Base-by-base conservation (phyloP, 2,329 filamentous ascomycete genomes). In the Neonectria sp. region DNA sequence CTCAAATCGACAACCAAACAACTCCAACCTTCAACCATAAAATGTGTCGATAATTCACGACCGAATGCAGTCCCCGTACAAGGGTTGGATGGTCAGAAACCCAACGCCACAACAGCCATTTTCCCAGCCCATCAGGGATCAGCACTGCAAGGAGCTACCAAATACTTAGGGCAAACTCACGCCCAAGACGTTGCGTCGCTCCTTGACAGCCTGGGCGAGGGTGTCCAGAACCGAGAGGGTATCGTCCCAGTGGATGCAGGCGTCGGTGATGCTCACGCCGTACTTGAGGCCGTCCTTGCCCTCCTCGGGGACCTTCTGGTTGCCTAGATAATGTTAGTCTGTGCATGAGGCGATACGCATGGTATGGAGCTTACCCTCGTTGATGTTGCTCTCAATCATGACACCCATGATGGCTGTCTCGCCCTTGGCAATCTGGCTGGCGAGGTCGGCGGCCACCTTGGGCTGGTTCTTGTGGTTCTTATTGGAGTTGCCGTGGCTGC, bases 381-480 rank as follows among this genome's bases (percentile, higher is more conserved):
- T 92, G 83, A 98, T 97, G 82, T 98, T 93, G 82, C 93, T 97
- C 86, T 99, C 96, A 77, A 99, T 97, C 96, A 99, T 99, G 67
- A 98, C 94, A 76, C 96, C 96, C 90, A 98, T 95, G 78, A 99
- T 96, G 55, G 86, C 92, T 3, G 88, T 88, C 84, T 98, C 95
- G 40, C 96, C 96, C 65, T 88, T 89, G 61, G 91, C 87, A 67
- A 99, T 93, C 84, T 99, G 96, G 77, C 93, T 91, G 2, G 93
- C 95, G 64, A 99, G 81, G 12, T 86, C 89, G 57, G 90, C 91
- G 4, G 95, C 95, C 24, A 99, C 96, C 87, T 95, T 95, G 73
- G 95, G 95, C 84, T 99, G 96, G 83, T 98, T 99, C 85, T 91
- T 95, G 88, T 98, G 95, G 83, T 98, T 90, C 89, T 99, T 99